Percentiles rank a stretch among this genome's conserved stretches.
Conservation (phyloP, 768 basidiomycete species). For the Phallus indusiatus region DNA sequence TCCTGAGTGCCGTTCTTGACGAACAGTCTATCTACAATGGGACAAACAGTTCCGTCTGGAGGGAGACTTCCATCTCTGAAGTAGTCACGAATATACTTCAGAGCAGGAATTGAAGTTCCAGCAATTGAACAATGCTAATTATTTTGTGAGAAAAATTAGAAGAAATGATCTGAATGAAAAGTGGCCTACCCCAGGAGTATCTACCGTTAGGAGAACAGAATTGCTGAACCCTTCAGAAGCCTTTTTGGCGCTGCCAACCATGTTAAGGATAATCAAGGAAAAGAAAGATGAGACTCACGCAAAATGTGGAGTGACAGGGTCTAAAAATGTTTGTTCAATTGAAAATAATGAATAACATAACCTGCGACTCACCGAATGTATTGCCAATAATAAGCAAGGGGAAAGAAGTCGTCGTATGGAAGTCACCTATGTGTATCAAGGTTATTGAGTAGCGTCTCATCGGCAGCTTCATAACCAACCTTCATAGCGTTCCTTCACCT, state of each 20-base stretch:
- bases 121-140: constrained; percentile 17
- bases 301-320: not conserved
- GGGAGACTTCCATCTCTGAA: constrained; percentile 19
- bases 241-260: constrained; percentile 7
- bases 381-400: constrained; percentile 33
- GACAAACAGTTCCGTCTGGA: constrained; percentile 16
- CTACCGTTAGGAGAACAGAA: constrained; percentile 7
- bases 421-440: constrained; percentile 21
- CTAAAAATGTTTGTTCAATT: not conserved
- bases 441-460: not conserved
- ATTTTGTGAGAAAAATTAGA: not conserved
- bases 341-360: not conserved
- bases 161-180: not conserved
- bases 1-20: not conserved
- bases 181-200: constrained; percentile 10
- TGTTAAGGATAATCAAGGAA: not conserved
- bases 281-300: not conserved
- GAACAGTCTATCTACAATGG: constrained; percentile 13
- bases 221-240: constrained; percentile 5
- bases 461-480: not conserved
- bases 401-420: constrained; percentile 29
- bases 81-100: constrained; percentile 16
- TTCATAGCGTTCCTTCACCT: constrained; percentile 1
- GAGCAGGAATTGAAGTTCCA: constrained; percentile 15
- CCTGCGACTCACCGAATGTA: constrained; percentile 19